Evolutionary conservation across 192 early-diverging fungal species (phyloP), one percentile per base, ranked within the genome.

Genomic region (Hyaloraphidium curvatum): DNA sequence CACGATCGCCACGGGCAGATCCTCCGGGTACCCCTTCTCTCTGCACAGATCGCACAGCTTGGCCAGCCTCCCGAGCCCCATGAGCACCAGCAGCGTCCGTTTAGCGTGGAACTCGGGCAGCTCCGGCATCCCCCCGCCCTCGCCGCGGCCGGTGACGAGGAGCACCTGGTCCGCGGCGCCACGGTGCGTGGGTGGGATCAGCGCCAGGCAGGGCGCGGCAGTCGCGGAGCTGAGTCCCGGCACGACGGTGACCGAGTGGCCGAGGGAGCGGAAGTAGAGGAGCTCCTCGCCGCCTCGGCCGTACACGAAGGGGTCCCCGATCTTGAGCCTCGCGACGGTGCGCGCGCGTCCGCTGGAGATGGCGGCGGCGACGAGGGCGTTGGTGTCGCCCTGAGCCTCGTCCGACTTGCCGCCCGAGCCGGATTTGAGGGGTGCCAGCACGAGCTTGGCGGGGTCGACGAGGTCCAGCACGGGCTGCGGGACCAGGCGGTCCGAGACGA

Each of bases 281-380:
- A 88, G 62, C 60, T 95, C 91, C 60, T 95, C 91, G 14, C 79
- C 87, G 26, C 88, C 91, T 5, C 91, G 80, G 5, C 87, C 91
- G 58, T 87, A 95, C 39, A 95, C 71, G 59, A 89, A 86, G 21
- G 86, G 85, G 53, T 91, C 87, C n/a, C 91, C 91, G 39, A 79
- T 79, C 70, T 95, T 91, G 37, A 95, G 66, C 33, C 91, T 68
- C 40, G 87, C 83, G 2, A 95, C 91, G 1, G 58, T 67, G 57
- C 71, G 62, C 33, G 33, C 33, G 33, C 33, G 33, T 37, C n/a
- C 9, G 33, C 7, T 37, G 9, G 33, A 37, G n/a, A 37, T n/a
- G 7, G n/a, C 9, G 28, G 79, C 81, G 22, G 67, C 64, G 2
- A 67, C 55, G 16, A 90, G 62, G n/a, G 76, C 84, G 60, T 85